phyloP scores from a whole-genome alignment of 164 flowering plant genomes.

The Malania oleifera region DNA sequence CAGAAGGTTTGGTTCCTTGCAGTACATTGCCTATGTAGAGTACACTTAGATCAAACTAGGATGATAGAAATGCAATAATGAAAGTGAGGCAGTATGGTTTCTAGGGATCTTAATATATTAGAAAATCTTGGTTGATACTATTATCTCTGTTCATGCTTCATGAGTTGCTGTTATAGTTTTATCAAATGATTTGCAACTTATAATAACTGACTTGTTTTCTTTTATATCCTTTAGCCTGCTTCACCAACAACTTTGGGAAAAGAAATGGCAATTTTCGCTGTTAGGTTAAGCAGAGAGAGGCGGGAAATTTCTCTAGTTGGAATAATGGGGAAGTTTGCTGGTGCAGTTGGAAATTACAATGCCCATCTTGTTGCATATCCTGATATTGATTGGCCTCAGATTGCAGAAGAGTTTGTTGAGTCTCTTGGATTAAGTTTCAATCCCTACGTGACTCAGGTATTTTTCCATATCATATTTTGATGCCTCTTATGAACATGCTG shows the following conservation, averaged over 20 bases:
- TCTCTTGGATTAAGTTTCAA: conserved; percentile 86
- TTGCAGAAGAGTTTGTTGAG: conserved; percentile 80
- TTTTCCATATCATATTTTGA: neutral
- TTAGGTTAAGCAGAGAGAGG: conserved; percentile 66
- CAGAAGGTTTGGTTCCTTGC: too few species aligned
- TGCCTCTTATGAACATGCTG: neutral
- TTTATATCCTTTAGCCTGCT: conserved; percentile 56
- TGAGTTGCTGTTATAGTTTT: neutral
- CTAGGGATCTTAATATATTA: neutral
- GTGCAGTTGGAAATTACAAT: conserved; percentile 95
- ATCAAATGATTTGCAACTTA: too few species aligned
- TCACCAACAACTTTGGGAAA: conserved; percentile 93
- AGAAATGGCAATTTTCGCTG: conserved; percentile 81
- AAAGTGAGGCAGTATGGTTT: neutral
- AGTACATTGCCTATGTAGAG: too few species aligned
- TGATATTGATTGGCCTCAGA: conserved; percentile 60
- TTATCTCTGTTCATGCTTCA: neutral
- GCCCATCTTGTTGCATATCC: conserved; percentile 95
- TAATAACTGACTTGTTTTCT: neutral
- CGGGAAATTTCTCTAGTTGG: conserved; percentile 44
- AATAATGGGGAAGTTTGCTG: conserved; percentile 88
- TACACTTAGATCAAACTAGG: too few species aligned
- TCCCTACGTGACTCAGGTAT: conserved; percentile 91
- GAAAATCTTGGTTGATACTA: too few species aligned
- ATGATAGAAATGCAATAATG: too few species aligned